Percentiles rank a stretch among this genome's conserved stretches.
Conservation (phyloP, 495 filamentous ascomycete genomes). For the Hypoxylon crocopeplum region DNA sequence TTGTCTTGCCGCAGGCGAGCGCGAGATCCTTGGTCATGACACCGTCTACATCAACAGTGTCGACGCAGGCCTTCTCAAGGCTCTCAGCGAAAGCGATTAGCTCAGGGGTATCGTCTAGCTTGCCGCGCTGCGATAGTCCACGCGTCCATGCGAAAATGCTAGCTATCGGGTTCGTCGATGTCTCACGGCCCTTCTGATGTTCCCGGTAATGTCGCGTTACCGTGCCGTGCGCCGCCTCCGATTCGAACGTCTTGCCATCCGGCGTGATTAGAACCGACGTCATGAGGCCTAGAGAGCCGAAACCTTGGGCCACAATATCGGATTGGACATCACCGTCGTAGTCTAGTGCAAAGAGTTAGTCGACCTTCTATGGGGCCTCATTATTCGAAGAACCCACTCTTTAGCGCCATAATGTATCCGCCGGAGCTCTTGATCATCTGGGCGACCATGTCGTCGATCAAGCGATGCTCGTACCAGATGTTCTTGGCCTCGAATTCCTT, state of each 20-base stretch:
- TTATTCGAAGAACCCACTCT: no score
- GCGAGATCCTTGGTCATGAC: conserved; percentile 99
- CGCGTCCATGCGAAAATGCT: conserved; percentile 99
- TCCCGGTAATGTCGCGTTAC: conserved; percentile 98
- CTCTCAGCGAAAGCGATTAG: conserved; percentile 86
- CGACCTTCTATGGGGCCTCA: no score
- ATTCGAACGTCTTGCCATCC: conserved; percentile 93
- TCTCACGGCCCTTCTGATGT: conserved; percentile 95
- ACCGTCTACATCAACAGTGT: conserved; percentile 89
- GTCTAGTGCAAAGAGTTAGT: conserved; percentile 57
- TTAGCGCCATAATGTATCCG: conserved; percentile 95
- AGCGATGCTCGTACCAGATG: conserved; percentile 99
- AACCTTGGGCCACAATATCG: conserved; percentile 97
- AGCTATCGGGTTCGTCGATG: conserved; percentile 97
- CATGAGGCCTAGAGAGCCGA: conserved; percentile 97
- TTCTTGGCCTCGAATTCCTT: conserved; percentile 84
- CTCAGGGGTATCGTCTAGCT: conserved; percentile 87
- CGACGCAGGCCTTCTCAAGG: conserved; percentile 92
- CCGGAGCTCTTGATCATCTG: conserved; percentile 99
- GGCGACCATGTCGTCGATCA: conserved; percentile 99
- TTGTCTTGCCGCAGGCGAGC: conserved; percentile 85
- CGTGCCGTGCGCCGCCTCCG: conserved; percentile 97
- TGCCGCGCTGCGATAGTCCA: conserved; percentile 89
- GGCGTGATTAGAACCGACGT: conserved; percentile 96
- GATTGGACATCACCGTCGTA: conserved; percentile 99